Base-by-base conservation (phyloP, 306 rosid genomes). In the Pueraria montana region DNA sequence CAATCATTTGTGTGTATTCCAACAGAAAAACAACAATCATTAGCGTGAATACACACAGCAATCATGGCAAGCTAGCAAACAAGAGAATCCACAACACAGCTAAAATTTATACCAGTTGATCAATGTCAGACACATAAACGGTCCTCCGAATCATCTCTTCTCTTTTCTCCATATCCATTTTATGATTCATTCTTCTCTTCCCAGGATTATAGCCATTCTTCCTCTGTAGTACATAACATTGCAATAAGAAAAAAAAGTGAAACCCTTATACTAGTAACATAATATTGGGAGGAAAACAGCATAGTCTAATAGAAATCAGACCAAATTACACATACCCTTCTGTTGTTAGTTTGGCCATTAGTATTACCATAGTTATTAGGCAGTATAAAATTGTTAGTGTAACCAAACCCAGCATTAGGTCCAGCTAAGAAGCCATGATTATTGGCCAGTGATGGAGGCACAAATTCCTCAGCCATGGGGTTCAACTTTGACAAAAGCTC, bases 391-490 rank as follows among this genome's bases (percentile, higher is more conserved):
- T 89, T 89, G 86, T 90, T 88, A 84, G 90, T 3, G 80, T 68
- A 94, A 43, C 94, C 92, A 80, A 91, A 94, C 17, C 88, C 89
- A 55, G 79, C 89, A 74, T 79, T 87, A 59, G 86, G 74, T 53
- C 87, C 82, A 58, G 82, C 46, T 16, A 87, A 84, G 81, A 58
- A 92, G 2, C 94, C 95, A 17, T 83, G 88, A 82, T 74, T 88
- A 61, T 89, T 94, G 13, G 90, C 80, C 2, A 91, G 93, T 1
- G 98, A 94, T 0, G 96, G 97, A 50, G 99, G 99, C 59, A 96
- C 96, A 86, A 94, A 96, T 56, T 96, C 99, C 89, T 96, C 91
- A 46, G 99, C 99, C 99, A 96, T 89, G 66, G 99, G 99, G 80
- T 96, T 96, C 89, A 96, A 61, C 90, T 96, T 96, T 3, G 99